These are phyloP conservation scores for Sesbania bispinosa DNA, from an alignment of 306 rosid species.

Conservation along the genomic window DNA sequence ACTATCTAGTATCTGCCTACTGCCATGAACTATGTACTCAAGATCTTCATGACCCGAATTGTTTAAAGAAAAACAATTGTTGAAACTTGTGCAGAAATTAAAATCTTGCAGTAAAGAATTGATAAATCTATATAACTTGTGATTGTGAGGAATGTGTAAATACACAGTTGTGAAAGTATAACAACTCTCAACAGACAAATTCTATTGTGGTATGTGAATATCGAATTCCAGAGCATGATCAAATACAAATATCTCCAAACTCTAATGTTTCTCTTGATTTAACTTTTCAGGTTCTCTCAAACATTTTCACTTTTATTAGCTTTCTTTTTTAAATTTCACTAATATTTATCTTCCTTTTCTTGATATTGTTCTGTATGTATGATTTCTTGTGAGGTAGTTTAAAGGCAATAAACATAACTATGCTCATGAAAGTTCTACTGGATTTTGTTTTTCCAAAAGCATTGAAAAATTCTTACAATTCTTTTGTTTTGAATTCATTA, in stretches of 20 bases:
- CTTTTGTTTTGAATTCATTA: constrained; percentile 24
- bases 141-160: too few relatives aligned
- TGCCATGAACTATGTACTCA: not conserved
- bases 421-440: not conserved
- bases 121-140: not conserved
- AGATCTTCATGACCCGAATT: not conserved
- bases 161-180: too few relatives aligned
- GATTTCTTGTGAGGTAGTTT: not conserved
- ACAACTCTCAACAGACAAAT: too few relatives aligned
- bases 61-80: not conserved
- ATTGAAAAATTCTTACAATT: not conserved
- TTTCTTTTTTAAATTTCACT: not conserved
- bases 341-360: not conserved
- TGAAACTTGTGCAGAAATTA: not conserved
- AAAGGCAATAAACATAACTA: not conserved
- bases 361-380: not conserved
- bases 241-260: not conserved
- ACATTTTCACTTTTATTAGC: not conserved
- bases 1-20: not conserved
- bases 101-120: not conserved
- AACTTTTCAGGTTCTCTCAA: not conserved
- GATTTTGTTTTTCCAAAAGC: not conserved
- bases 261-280: not conserved
- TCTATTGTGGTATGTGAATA: not conserved
- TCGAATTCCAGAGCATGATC: not conserved